Percentiles rank a stretch among this genome's conserved stretches.
These are phyloP conservation scores for Piloderma croceum DNA, from an alignment of 768 basidiomycete genomes.

Conservation along the genomic window DNA sequence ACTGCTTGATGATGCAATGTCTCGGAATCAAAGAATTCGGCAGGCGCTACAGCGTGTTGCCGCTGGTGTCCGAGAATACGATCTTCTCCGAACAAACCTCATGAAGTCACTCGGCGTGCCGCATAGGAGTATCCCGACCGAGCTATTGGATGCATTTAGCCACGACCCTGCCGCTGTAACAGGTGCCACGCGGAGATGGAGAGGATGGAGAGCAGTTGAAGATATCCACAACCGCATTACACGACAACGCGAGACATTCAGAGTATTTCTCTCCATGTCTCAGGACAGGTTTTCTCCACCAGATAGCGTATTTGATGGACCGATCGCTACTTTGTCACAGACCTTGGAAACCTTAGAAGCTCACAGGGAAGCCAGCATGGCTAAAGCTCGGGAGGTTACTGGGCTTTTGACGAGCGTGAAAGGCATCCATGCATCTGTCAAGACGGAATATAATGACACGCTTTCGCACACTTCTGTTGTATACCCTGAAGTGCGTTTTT, in stretches of 20 bases:
- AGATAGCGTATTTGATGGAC: conserved; percentile 47
- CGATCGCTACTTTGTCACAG: conserved; percentile 45
- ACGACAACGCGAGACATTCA: conserved; percentile 54
- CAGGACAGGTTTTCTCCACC: conserved; percentile 9
- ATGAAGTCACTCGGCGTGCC: conserved; percentile 42
- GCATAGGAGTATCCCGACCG: conserved; percentile 49
- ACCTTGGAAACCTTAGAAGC: conserved; percentile 46
- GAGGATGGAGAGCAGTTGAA: conserved; percentile 70
- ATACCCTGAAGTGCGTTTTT: conserved; percentile 62
- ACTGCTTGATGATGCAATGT: conserved; percentile 50
- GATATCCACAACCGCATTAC: conserved; percentile 61
- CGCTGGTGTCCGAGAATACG: conserved; percentile 58
- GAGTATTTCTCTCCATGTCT: conserved; percentile 35
- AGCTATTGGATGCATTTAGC: conserved; percentile 67
- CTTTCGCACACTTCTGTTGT: conserved; percentile 65
- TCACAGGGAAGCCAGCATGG: conserved; percentile 38
- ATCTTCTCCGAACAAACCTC: conserved; percentile 49
- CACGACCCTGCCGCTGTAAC: conserved; percentile 78
- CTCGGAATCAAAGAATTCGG: conserved; percentile 63
- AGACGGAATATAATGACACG: conserved; percentile 60
- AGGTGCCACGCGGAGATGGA: conserved; percentile 52
- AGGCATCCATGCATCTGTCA: conserved; percentile 47
- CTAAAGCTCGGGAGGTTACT: conserved; percentile 45
- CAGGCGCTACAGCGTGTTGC: conserved; percentile 66
- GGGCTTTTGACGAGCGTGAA: conserved; percentile 49